Evolutionary conservation across 1,284 basidiomycete species (phyloP), one percentile per base, ranked within the genome.

Genomic region (Boletus albobrunnescens): DNA sequence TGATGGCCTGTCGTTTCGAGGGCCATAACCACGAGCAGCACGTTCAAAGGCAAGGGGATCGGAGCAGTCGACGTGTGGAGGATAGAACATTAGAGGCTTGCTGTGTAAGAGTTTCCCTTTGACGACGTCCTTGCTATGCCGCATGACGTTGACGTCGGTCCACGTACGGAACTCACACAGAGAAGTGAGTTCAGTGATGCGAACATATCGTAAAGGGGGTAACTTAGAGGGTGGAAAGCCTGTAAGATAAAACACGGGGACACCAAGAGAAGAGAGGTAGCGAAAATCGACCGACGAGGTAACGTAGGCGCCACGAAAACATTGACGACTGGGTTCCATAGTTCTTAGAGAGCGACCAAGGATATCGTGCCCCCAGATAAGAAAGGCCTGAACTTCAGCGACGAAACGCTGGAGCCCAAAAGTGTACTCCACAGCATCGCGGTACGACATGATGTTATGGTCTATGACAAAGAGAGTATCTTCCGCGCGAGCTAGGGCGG

Each of bases 401-500:
- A 51, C 7, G 32, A 41, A 52, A 19, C 26, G 28, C 12, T 52
- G 37, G 0, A 51, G 50, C 0, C 39, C 50, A 1, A 33, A 0
- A 0, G 31, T 38, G 6, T 52, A 51, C 9, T 51, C 50, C 16
- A 52, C 31, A 6, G 49, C 37, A 7, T 52, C 39, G 6, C 28
- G 44, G 28, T 53, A 49, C 0, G 40, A 52, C 40, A 52, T 53
- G 19, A 27, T 28, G 16, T 36, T 53, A 9, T 28, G 31, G 8
- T 16, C 8, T 1, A 51, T 2, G 0, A 42, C 19, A 1, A 39
- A 52, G 1, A 53, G 23, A 0, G 36, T 52, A 5, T 49, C 51
- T 22, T 49, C 32, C 10, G 51, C 17, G 1, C 17, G 36, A 3
- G 4, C 10, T 1, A 48, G 7, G 22, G 50, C 36, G 16, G 41